Percentiles rank a stretch among this genome's conserved stretches.
phyloP scores from a whole-genome alignment of 2,329 filamentous ascomycete species.

The Neofusicoccum parvum region DNA sequence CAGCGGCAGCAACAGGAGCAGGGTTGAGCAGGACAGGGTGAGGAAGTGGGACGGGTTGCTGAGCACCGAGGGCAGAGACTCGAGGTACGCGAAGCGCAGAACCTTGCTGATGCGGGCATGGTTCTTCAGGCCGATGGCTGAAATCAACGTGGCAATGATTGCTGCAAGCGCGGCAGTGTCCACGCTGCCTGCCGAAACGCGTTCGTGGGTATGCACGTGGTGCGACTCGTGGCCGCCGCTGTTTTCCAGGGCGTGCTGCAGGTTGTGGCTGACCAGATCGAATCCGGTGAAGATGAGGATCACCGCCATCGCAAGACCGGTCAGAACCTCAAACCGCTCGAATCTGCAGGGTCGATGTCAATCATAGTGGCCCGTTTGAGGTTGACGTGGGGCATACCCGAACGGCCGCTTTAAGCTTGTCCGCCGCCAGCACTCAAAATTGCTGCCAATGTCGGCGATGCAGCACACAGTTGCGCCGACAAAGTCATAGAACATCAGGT shows the following conservation, averaged over 20 bases:
- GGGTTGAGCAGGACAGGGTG: conserved; percentile 80
- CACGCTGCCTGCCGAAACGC: conserved; percentile 73
- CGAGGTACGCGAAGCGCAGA: conserved; percentile 81
- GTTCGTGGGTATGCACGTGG: conserved; percentile 59
- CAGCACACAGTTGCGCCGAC: conserved; percentile 90
- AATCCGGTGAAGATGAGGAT: conserved; percentile 97
- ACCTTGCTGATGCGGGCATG: conserved; percentile 89
- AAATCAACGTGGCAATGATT: conserved; percentile 79
- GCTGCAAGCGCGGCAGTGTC: conserved; percentile 81
- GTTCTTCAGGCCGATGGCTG: conserved; percentile 84
- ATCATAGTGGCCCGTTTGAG: background rate
- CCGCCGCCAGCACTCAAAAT: conserved; percentile 97
- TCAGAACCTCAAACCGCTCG: conserved; percentile 88
- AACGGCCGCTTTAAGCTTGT: conserved; percentile 94
- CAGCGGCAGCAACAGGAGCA: conserved; percentile 80
- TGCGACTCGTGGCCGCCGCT: conserved; percentile 69
- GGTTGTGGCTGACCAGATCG: conserved; percentile 89
- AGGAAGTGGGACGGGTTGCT: conserved; percentile 95
- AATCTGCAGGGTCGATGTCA: conserved; percentile 50
- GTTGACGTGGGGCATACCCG: conserved; percentile 46
- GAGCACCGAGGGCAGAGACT: conserved; percentile 77
- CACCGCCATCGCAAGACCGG: conserved; percentile 93
- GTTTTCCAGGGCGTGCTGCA: conserved; percentile 87
- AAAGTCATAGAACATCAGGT: conserved; percentile 93
- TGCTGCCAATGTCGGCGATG: conserved; percentile 86